Conservation (phyloP, 2,329 filamentous ascomycete species). For the Hirsutella thompsonii region DNA sequence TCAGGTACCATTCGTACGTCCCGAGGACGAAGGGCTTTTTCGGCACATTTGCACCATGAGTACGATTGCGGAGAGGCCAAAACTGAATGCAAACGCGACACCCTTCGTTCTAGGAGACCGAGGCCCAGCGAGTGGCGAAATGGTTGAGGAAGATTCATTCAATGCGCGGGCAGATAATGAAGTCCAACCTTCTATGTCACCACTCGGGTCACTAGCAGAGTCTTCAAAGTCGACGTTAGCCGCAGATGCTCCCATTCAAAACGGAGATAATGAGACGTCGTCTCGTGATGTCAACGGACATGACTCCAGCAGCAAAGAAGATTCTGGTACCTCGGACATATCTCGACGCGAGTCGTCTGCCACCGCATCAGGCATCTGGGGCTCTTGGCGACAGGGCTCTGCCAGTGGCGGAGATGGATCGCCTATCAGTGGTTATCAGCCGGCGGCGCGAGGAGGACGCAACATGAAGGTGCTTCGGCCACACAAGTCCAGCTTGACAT, state of each 20-base stretch:
- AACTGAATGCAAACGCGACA: slow-evolving; percentile 40
- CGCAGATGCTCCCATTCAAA: slow-evolving; percentile 28
- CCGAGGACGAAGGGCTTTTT: slow-evolving; percentile 74
- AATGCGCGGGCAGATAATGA: slow-evolving; percentile 11
- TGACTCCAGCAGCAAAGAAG: slow-evolving; percentile 14
- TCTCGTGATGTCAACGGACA: slow-evolving; percentile 10
- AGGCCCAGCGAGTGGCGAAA: slow-evolving; percentile 7
- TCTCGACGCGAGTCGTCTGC: slow-evolving; percentile 28
- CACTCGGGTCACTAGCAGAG: slow-evolving; percentile 20
- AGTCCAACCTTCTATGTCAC: slow-evolving; percentile 18
- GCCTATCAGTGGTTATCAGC: slow-evolving; percentile 56
- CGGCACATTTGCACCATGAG: slow-evolving; percentile 59
- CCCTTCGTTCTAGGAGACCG: slow-evolving; percentile 27
- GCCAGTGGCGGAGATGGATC: slow-evolving; percentile 38
- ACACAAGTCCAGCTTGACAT: slow-evolving; percentile 47
- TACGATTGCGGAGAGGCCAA: slow-evolving; percentile 39
- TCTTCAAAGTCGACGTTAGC: slow-evolving; percentile 19
- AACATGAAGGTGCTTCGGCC: slow-evolving; percentile 89
- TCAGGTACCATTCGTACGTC: slow-evolving; percentile 81
- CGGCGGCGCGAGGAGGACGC: slow-evolving; percentile 45
- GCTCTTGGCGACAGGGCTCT: slow-evolving; percentile 53
- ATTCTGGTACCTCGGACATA: slow-evolving; percentile 13
- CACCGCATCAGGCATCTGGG: slow-evolving; percentile 51
- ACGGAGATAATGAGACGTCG: slow-evolving; percentile 28
- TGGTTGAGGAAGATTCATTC: not conserved